A percentile compares a stretch with the other conserved stretches of the same genome.
Conservation (phyloP, 139 green algal genomes). For the Chlamydomonas eustigma region DNA sequence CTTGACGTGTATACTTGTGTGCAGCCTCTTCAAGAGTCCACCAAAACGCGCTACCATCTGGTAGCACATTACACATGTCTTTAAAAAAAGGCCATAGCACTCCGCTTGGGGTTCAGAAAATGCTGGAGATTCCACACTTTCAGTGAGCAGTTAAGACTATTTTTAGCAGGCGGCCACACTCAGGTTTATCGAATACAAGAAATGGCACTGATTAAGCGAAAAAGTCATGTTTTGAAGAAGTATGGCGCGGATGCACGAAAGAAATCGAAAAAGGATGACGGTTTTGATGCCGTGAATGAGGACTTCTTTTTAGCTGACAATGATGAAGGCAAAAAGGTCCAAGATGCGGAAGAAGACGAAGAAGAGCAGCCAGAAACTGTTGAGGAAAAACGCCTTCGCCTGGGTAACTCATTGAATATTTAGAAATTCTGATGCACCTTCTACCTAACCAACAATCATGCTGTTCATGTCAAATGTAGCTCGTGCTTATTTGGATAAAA, state of each 20-base stretch:
- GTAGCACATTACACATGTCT: no score
- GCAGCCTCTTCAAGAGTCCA: not conserved
- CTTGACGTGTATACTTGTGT: not conserved
- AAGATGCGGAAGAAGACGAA: not conserved
- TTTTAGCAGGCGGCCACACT: no score
- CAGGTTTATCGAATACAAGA: no score
- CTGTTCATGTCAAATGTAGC: not conserved
- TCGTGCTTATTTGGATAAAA: not conserved
- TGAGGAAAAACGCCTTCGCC: conserved; percentile 4
- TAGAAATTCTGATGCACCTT: not conserved
- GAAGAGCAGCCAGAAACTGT: not conserved
- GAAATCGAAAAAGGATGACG: not conserved
- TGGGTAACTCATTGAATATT: not conserved
- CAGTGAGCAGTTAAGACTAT: no score
- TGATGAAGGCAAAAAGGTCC: not conserved
- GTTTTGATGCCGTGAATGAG: not conserved
- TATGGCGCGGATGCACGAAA: not conserved
- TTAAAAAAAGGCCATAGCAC: no score
- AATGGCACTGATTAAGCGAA: no score
- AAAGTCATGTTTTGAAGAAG: not conserved
- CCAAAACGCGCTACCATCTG: not conserved
- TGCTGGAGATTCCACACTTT: no score
- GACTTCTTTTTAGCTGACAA: not conserved
- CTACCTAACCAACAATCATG: no score
- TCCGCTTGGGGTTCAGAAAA: no score